These are phyloP conservation scores for Alloascoidea africana DNA, from an alignment of 805 yeast species.

Conservation along the genomic window DNA sequence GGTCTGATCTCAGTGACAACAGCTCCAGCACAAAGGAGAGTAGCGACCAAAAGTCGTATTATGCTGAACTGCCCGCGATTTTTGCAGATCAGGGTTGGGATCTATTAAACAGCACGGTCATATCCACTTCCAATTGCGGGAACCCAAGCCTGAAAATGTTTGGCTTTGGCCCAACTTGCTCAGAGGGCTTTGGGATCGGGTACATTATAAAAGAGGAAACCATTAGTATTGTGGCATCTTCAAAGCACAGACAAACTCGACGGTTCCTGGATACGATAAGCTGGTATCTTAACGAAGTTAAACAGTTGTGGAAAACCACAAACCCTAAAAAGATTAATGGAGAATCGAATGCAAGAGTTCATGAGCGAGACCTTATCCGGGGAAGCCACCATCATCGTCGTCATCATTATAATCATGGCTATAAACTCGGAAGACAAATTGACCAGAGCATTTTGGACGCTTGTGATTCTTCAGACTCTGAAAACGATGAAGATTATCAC, in stretches of 20 bases:
- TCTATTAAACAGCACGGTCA: constrained; percentile 59
- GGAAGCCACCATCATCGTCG: constrained; percentile 14
- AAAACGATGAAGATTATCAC: constrained; percentile 16
- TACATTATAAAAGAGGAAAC: constrained; percentile 74
- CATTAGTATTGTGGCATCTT: constrained; percentile 67
- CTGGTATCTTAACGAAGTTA: constrained; percentile 44
- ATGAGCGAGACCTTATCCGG: constrained; percentile 17
- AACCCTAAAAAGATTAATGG: not conserved
- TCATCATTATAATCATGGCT: constrained; percentile 24
- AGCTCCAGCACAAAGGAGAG: not conserved
- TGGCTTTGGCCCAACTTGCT: constrained; percentile 85
- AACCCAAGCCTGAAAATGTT: constrained; percentile 76
- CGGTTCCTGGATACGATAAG: constrained; percentile 59
- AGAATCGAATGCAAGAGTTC: constrained; percentile 1
- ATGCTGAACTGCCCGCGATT: constrained; percentile 43
- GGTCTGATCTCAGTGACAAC: not conserved
- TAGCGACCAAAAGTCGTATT: no score
- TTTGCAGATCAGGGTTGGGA: constrained; percentile 87
- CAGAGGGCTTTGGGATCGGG: constrained; percentile 89
- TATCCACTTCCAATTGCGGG: constrained; percentile 84
- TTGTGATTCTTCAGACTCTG: not conserved
- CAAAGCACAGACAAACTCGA: constrained; percentile 78
- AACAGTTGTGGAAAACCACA: constrained; percentile 22
- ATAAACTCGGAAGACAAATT: no score
- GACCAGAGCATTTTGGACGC: not conserved